These are phyloP conservation scores for Penicillium fimorum DNA, from an alignment of 495 filamentous ascomycete genomes.

Conservation along the genomic window DNA sequence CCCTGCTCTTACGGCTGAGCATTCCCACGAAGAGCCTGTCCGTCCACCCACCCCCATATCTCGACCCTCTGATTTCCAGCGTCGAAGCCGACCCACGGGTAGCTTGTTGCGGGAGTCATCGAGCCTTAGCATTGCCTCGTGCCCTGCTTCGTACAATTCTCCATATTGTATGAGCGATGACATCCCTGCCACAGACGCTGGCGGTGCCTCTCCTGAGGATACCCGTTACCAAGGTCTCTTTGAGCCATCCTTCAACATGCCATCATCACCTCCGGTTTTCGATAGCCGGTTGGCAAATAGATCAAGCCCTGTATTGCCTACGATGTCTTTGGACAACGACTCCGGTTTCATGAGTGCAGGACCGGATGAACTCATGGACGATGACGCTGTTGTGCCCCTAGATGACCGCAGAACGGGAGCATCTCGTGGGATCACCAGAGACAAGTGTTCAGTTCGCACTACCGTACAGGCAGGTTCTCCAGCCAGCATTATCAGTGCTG, in stretches of 20 bases:
- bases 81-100: constrained; percentile 32
- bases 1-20: constrained; percentile 47
- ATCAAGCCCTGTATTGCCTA: constrained; percentile 74
- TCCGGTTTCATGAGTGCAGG: constrained; percentile 80
- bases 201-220: constrained; percentile 46
- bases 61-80: constrained; percentile 31
- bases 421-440: constrained; percentile 39
- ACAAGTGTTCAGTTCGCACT: constrained; percentile 45
- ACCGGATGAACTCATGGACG: constrained; percentile 58
- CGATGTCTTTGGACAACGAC: constrained; percentile 60
- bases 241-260: constrained; percentile 57
- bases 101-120: constrained; percentile 50
- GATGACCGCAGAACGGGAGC: constrained; percentile 31
- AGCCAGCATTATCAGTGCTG: constrained; percentile 20
- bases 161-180: constrained; percentile 49
- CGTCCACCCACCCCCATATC: constrained; percentile 81
- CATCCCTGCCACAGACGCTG: constrained; percentile 27
- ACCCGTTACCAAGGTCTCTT: constrained; percentile 48
- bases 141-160: constrained; percentile 40
- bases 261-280: constrained; percentile 76
- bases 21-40: constrained; percentile 69
- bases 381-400: constrained; percentile 46
- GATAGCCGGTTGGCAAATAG: constrained; percentile 53
- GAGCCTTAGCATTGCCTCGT: constrained; percentile 30
- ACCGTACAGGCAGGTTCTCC: constrained; percentile 34